These are phyloP conservation scores for Ceratobasidium sp. DNA, from an alignment of 1,284 basidiomycete species.

Conservation along the genomic window DNA sequence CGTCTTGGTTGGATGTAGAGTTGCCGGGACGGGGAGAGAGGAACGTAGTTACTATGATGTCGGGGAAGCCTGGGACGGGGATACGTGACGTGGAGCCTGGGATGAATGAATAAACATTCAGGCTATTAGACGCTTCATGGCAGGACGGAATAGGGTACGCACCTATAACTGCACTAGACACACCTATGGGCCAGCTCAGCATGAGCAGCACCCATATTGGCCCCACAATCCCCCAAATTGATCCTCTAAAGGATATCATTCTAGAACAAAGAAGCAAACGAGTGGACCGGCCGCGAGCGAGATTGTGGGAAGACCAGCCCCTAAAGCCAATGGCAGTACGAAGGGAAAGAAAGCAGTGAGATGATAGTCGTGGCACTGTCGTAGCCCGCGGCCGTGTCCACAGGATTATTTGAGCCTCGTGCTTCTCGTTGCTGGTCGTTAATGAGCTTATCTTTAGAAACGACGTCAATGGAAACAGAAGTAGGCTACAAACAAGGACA, in stretches of 20 bases:
- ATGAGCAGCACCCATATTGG: neutral
- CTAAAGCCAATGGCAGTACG: neutral
- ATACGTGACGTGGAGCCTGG: conserved; percentile 25
- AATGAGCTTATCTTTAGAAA: neutral
- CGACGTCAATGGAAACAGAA: conserved; percentile 7
- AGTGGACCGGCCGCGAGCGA: conserved; percentile 8
- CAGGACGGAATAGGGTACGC: neutral
- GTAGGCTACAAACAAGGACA: neutral
- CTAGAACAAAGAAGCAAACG: neutral
- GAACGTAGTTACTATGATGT: conserved; percentile 33
- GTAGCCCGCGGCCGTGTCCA: neutral
- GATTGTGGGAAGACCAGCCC: neutral
- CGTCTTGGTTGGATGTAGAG: neutral
- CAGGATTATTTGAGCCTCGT: conserved; percentile 8
- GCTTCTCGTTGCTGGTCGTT: conserved; percentile 13
- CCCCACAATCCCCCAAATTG: neutral
- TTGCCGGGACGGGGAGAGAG: neutral
- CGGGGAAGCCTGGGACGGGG: conserved; percentile 31
- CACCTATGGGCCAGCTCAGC: neutral
- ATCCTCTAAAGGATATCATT: neutral
- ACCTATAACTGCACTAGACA: conserved; percentile 30
- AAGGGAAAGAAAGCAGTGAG: neutral
- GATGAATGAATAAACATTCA: neutral
- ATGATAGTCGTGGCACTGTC: conserved; percentile 14
- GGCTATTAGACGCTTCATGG: neutral